Conservation (phyloP, 257 asterid species). For the Gentiana straminea region DNA sequence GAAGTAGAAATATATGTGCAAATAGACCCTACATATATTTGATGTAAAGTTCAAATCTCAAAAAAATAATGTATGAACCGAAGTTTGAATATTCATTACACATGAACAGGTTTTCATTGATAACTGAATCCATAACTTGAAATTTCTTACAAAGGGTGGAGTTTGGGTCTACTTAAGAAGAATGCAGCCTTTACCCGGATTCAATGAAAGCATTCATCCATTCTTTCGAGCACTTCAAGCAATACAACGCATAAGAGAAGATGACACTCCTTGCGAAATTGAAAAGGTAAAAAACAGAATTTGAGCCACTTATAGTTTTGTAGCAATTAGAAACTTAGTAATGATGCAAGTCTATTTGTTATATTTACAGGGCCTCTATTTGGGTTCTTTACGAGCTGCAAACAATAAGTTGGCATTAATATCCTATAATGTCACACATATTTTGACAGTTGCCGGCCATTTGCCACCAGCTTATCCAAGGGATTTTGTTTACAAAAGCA, state of each 20-base stretch:
- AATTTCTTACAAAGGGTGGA: not conserved
- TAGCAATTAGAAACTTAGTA: not conserved
- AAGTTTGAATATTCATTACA: not conserved
- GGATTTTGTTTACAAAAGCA: constrained; percentile 61
- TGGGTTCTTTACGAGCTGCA: constrained; percentile 94
- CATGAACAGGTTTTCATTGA: not conserved
- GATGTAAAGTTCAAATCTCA: too few species aligned
- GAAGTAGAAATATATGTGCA: too few species aligned
- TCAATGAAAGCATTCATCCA: constrained; percentile 31
- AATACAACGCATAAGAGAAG: constrained; percentile 30
- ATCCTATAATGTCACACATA: constrained; percentile 58
- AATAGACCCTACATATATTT: too few species aligned
- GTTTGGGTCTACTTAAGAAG: constrained; percentile 1
- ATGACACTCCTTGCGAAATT: constrained; percentile 55
- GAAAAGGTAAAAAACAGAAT: constrained; percentile 46
- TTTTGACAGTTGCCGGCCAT: constrained; percentile 52
- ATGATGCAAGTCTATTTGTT: constrained; percentile 6
- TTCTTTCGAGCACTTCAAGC: constrained; percentile 33
- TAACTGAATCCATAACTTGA: too few species aligned
- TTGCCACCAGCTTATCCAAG: constrained; percentile 40
- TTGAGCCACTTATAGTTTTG: not conserved
- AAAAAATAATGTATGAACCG: too few species aligned
- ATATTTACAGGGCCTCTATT: constrained; percentile 60
- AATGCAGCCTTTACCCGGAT: constrained; percentile 31
- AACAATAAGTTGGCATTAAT: constrained; percentile 37